These are phyloP conservation scores for Dissophora ornata DNA, from an alignment of 192 early-diverging fungal genomes.

Conservation along the genomic window DNA sequence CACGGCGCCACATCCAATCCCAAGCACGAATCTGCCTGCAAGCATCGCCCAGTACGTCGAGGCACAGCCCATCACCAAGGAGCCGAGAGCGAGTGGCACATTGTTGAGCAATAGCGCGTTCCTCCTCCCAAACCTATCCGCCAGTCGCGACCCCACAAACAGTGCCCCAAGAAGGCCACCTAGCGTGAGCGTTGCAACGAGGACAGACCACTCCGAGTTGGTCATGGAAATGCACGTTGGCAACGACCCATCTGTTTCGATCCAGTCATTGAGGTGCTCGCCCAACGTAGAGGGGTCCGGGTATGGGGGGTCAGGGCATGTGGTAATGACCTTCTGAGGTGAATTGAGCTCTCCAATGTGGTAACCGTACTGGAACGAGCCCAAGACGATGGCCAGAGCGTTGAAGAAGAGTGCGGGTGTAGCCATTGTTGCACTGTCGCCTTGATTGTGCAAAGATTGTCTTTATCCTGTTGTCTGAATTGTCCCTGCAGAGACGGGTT, in stretches of 20 bases:
- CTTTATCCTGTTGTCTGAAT: no score
- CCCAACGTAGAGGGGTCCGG: not conserved
- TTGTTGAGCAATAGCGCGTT: conserved; percentile 75
- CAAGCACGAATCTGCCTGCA: conserved; percentile 77
- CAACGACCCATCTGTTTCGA: conserved; percentile 44
- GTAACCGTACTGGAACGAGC: conserved; percentile 70
- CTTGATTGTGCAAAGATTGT: not conserved
- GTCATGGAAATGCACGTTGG: conserved; percentile 79
- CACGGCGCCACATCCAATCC: conserved; percentile 80
- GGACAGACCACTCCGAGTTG: conserved; percentile 65
- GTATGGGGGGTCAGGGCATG: conserved; percentile 26
- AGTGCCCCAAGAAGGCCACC: conserved; percentile 85
- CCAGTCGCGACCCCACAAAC: conserved; percentile 67
- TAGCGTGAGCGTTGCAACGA: conserved; percentile 68
- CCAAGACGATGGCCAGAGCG: conserved; percentile 55
- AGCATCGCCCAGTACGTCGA: conserved; percentile 60
- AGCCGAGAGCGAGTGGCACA: conserved; percentile 69
- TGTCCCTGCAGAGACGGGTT: not conserved
- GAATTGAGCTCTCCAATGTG: conserved; percentile 72
- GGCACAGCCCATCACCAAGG: conserved; percentile 70
- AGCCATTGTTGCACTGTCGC: conserved; percentile 21
- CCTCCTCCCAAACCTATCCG: conserved; percentile 77
- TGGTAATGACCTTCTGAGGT: conserved; percentile 64
- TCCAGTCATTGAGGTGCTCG: conserved; percentile 10
- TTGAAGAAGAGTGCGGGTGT: conserved; percentile 54